Base-by-base conservation (phyloP, 2,329 filamentous ascomycete genomes). In the Pseudodiploospora longispora region DNA sequence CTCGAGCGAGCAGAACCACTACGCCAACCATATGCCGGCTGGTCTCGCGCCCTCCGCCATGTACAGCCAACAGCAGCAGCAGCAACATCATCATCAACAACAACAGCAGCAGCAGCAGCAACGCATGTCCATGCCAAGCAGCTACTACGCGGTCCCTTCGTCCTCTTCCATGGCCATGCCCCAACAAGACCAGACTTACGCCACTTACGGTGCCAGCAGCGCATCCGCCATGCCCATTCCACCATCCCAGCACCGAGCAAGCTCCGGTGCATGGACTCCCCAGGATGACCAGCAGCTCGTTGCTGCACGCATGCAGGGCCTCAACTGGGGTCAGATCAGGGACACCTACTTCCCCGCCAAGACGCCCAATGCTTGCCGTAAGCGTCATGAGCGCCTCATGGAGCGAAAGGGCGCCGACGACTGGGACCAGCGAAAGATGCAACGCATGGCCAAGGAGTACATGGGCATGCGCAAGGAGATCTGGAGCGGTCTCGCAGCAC, bases 301-400 rank as follows among this genome's bases (percentile, higher is more conserved):
- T 50, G 67, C 71, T 36, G 85, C 87, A 10, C 78, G 88, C 42
- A 78, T 83, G 39, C 78, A 82, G 56, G 85, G 85, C 27, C 75
- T 89, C 60, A 91, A 90, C 65, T 95, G 88, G 88, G 76, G 78
- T 43, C 83, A 87, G 55, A 93, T 94, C 59, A 82, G 88, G 55
- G 72, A 74, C 49, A 78, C 75, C 49, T 80, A 87, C 65, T 95
- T 95, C 61, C 84, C 83, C 1, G 73, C 67, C 60, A 95, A 95
- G 70, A 80, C 78, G 6, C 70, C 83, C 47, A 93, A 93, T 61
- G 89, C 89, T 12, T 95, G 88, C 66, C 85, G 88, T 51, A 95
- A 95, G 68, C 80, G 88, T 44, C 87, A 94, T 57, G 88, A 95
- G 66, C 76, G 88, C 35, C 69, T 95, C 52, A 82, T 91, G 73